Conservation (phyloP, 1,284 basidiomycete species). For the Microbotryum intermedium region DNA sequence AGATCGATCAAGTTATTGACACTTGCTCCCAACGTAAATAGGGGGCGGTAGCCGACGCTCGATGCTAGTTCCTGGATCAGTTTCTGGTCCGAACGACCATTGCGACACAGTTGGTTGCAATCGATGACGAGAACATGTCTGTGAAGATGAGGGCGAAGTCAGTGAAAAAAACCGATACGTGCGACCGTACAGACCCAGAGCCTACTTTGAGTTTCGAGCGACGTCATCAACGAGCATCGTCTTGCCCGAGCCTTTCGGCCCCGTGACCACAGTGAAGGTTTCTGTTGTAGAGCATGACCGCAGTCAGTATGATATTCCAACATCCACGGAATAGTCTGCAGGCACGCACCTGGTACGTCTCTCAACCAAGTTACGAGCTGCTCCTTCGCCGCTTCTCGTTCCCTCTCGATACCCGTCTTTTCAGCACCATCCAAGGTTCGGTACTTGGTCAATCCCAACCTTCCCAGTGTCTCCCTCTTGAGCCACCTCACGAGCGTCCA, state of each 20-base stretch:
- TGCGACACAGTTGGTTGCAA: slow-evolving; percentile 64
- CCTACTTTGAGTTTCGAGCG: not conserved
- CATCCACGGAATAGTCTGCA: not conserved
- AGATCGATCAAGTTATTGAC: slow-evolving; percentile 81
- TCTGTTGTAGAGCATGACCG: slow-evolving; percentile 38
- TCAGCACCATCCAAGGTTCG: not conserved
- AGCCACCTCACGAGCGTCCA: slow-evolving; percentile 32
- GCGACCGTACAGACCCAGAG: not conserved
- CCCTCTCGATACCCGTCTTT: slow-evolving; percentile 28
- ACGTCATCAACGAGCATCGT: slow-evolving; percentile 57
- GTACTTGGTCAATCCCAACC: slow-evolving; percentile 18
- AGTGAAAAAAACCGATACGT: not conserved
- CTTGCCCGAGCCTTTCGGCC: slow-evolving; percentile 89
- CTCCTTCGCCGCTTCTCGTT: slow-evolving; percentile 53
- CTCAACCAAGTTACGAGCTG: slow-evolving; percentile 60
- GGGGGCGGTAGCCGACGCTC: slow-evolving; percentile 59
- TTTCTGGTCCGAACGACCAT: slow-evolving; percentile 57
- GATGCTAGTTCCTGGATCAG: slow-evolving; percentile 42
- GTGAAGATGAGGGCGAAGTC: slow-evolving; percentile 1
- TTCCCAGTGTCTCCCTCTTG: slow-evolving; percentile 34
- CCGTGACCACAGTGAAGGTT: slow-evolving; percentile 63
- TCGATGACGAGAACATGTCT: slow-evolving; percentile 71
- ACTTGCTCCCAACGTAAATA: slow-evolving; percentile 62
- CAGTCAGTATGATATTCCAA: slow-evolving; percentile 13
- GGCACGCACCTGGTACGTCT: slow-evolving; percentile 57